phyloP scores from a whole-genome alignment of 345 rosid genomes.

The Eucalyptus tenuipes region DNA sequence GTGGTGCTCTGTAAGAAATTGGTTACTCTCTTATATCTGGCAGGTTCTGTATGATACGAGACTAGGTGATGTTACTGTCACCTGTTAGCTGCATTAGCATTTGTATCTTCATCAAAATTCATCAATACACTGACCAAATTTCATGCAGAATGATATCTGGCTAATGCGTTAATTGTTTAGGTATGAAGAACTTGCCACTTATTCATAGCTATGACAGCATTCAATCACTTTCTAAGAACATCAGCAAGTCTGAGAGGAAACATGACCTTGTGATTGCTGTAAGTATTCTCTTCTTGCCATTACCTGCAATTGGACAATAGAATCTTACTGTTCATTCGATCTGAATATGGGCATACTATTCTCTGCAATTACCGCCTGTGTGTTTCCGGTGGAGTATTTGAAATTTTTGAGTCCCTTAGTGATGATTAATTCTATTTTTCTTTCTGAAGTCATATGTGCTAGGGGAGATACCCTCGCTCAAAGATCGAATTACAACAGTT shows the following conservation, averaged over 20 bases:
- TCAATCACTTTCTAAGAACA: slow-evolving; percentile 49
- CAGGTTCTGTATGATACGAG: not conserved
- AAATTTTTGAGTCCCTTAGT: not conserved
- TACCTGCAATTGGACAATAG: not conserved
- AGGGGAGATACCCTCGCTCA: slow-evolving; percentile 91
- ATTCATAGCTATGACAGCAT: slow-evolving; percentile 70
- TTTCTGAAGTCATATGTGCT: slow-evolving; percentile 75
- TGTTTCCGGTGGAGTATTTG: not conserved
- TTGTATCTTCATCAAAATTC: not conserved
- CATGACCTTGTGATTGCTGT: slow-evolving; percentile 98
- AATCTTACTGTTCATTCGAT: not conserved
- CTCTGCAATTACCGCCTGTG: not conserved
- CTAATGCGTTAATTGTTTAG: slow-evolving; percentile 10
- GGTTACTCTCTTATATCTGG: not conserved
- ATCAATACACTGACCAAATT: not conserved
- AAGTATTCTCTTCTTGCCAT: slow-evolving; percentile 14
- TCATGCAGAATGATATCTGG: not conserved
- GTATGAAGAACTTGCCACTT: slow-evolving; percentile 66
- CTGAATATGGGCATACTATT: not conserved
- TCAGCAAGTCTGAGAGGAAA: slow-evolving; percentile 48
- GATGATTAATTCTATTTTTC: not conserved
- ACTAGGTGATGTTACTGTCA: not conserved
- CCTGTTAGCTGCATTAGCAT: not conserved
- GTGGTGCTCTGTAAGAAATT: not conserved
- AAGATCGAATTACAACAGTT: slow-evolving; percentile 72